Conservation (phyloP, 2,329 filamentous ascomycete species). For the Cadophora gregata region DNA sequence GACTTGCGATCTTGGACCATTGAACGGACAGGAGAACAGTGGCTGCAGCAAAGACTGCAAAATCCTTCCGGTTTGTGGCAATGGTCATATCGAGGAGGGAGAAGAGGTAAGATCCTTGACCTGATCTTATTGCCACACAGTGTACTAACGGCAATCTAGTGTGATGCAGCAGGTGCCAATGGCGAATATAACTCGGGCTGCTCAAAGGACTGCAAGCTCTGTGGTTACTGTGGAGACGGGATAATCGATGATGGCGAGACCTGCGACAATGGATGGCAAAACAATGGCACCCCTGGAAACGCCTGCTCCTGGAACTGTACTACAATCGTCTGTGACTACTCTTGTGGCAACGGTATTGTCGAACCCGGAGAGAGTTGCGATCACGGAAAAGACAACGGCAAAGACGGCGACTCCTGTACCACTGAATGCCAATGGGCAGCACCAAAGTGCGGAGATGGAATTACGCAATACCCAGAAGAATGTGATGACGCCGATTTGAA, state of each 20-base stretch:
- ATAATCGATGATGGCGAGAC: slow-evolving; percentile 16
- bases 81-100: slow-evolving; percentile 11
- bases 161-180: slow-evolving; percentile 18
- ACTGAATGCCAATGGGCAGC: slow-evolving; percentile 20
- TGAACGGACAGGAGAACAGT: slow-evolving; percentile 11
- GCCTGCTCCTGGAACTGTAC: slow-evolving; percentile 18
- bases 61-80: slow-evolving; percentile 5
- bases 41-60: slow-evolving; percentile 16
- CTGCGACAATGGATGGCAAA: slow-evolving; percentile 15
- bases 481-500: slow-evolving; percentile 25
- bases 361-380: slow-evolving; percentile 17
- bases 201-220: slow-evolving; percentile 17
- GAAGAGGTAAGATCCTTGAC: slow-evolving; percentile 8
- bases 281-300: slow-evolving; percentile 19
- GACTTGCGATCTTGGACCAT: slow-evolving; percentile 13
- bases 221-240: slow-evolving; percentile 19
- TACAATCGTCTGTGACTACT: background rate
- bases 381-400: slow-evolving; percentile 15
- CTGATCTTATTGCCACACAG: background rate
- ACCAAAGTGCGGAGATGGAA: slow-evolving; percentile 21
- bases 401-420: slow-evolving; percentile 11
- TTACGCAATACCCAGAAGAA: slow-evolving; percentile 20
- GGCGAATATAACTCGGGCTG: slow-evolving; percentile 16
- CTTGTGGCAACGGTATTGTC: slow-evolving; percentile 18
- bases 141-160: slow-evolving; percentile 3